Conservation (phyloP, 352 stramenopile genomes). For the Pilasporangium apinafurcum region DNA sequence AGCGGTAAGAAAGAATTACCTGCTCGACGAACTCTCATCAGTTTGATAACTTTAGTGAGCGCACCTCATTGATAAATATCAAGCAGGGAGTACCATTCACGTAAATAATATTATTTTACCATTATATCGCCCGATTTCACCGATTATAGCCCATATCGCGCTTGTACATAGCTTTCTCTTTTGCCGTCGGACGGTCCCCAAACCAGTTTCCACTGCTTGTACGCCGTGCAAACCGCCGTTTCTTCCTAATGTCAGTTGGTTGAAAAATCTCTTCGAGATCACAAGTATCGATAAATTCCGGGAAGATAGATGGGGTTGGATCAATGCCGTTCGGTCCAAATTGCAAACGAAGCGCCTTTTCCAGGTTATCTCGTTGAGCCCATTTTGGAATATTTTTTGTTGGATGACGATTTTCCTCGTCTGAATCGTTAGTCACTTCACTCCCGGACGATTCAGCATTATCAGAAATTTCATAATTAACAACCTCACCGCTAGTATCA, state of each 20-base stretch:
- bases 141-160: slow-evolving; percentile 75
- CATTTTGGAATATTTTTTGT: slow-evolving; percentile 79
- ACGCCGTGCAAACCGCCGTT: slow-evolving; percentile 71
- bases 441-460: slow-evolving; percentile 53
- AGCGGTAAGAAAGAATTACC: no score
- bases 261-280: slow-evolving; percentile 84
- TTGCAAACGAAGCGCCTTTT: slow-evolving; percentile 56
- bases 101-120: slow-evolving; percentile 12
- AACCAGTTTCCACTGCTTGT: slow-evolving; percentile 86
- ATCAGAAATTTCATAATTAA: slow-evolving; percentile 80
- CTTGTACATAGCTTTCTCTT: slow-evolving; percentile 77
- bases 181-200: slow-evolving; percentile 63
- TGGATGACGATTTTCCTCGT: slow-evolving; percentile 27
- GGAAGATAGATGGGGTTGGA: slow-evolving; percentile 75
- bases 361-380: slow-evolving; percentile 70
- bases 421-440: slow-evolving; percentile 14
- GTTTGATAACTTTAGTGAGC: no score
- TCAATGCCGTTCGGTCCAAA: slow-evolving; percentile 72
- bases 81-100: no score
- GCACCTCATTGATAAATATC: no score
- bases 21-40: no score
- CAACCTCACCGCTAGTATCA: slow-evolving; percentile 11
- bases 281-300: slow-evolving; percentile 79
- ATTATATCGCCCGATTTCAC: slow-evolving; percentile 9
- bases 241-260: slow-evolving; percentile 58